Evolutionary conservation across 2,329 filamentous ascomycete genomes (phyloP).

Genomic region (Thielaviopsis punctulata): DNA sequence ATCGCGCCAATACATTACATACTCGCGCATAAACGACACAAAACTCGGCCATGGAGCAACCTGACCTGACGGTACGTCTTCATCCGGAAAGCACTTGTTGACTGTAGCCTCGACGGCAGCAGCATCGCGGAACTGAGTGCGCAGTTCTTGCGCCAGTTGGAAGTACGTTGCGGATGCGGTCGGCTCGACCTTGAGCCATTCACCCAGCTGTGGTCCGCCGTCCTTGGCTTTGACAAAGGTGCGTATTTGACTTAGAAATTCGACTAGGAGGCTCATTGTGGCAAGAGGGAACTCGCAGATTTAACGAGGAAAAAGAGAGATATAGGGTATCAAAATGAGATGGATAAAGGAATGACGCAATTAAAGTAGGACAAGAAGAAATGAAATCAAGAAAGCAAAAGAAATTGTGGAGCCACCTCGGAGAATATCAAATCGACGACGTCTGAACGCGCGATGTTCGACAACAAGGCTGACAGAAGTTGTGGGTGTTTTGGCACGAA

Average conservation of each 20-base stretch:
- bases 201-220: slow-evolving; percentile 41
- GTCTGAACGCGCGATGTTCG: not conserved
- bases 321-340: not conserved
- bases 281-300: slow-evolving; percentile 4
- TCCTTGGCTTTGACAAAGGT: slow-evolving; percentile 44
- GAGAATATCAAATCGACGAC: not conserved
- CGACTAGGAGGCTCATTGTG: slow-evolving; percentile 43
- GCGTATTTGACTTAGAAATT: slow-evolving; percentile 49
- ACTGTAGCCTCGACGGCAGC: slow-evolving; percentile 45
- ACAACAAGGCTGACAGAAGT: not conserved
- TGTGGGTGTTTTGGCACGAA: not conserved
- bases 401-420: too few species aligned
- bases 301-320: not conserved
- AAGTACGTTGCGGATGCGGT: slow-evolving; percentile 49
- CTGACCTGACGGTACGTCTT: slow-evolving; percentile 34
- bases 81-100: slow-evolving; percentile 44
- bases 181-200: slow-evolving; percentile 61
- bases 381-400: too few species aligned
- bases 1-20: slow-evolving; percentile 65
- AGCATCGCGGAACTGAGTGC: slow-evolving; percentile 30
- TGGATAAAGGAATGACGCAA: too few species aligned
- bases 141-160: slow-evolving; percentile 50
- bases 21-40: slow-evolving; percentile 62
- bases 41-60: slow-evolving; percentile 63
- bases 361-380: not conserved